These are phyloP conservation scores for Xylariaceae sp. DNA, from an alignment of 2,329 filamentous ascomycete genomes.

Conservation along the genomic window DNA sequence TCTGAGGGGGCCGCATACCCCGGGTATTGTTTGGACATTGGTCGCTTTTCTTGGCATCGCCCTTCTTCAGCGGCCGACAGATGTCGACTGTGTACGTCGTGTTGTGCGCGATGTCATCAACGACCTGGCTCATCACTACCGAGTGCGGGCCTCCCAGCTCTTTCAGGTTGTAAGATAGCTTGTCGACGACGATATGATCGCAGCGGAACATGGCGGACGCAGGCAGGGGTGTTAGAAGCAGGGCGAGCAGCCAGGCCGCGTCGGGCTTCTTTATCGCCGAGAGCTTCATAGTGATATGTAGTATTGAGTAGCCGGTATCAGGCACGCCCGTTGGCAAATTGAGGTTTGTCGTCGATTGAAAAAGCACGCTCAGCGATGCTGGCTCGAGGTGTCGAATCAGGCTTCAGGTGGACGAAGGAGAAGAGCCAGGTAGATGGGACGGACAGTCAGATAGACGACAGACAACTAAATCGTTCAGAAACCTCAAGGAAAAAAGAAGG, in stretches of 20 bases:
- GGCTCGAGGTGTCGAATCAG: no score
- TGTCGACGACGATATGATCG: slow-evolving; percentile 55
- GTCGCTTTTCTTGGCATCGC: slow-evolving; percentile 48
- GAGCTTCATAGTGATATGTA: slow-evolving; percentile 32
- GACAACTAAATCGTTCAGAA: no score
- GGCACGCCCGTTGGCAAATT: no score
- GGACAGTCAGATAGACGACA: background rate
- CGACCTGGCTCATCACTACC: slow-evolving; percentile 55
- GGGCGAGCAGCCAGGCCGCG: slow-evolving; percentile 33
- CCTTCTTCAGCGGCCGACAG: slow-evolving; percentile 62
- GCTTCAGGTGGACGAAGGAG: no score
- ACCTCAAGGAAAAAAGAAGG: background rate
- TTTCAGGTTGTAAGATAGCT: slow-evolving; percentile 59
- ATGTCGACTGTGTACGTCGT: slow-evolving; percentile 80
- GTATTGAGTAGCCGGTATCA: no score
- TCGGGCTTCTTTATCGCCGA: slow-evolving; percentile 29
- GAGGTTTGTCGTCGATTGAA: no score
- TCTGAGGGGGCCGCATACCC: slow-evolving; percentile 41
- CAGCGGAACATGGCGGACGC: slow-evolving; percentile 55
- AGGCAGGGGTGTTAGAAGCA: slow-evolving; percentile 31
- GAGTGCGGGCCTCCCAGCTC: slow-evolving; percentile 64
- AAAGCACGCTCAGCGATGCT: background rate
- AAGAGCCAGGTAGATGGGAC: background rate
- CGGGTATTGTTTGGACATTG: slow-evolving; percentile 67
- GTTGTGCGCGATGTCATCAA: slow-evolving; percentile 56